Percentiles rank a stretch among this genome's conserved stretches.
These are phyloP conservation scores for Suillus tomentosus DNA, from an alignment of 768 basidiomycete species.

Conservation along the genomic window DNA sequence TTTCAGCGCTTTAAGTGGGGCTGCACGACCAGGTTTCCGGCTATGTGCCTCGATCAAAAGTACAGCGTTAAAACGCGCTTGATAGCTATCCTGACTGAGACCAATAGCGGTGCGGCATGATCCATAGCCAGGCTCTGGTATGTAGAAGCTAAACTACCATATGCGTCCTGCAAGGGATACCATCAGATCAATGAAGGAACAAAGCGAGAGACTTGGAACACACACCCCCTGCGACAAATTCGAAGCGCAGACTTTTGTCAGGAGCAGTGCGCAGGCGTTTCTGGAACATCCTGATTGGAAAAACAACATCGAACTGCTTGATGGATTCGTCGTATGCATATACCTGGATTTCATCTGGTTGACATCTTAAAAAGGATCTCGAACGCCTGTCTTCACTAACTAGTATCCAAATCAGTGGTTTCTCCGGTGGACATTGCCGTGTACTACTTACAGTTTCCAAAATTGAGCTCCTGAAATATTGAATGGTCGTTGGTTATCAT, in stretches of 20 bases:
- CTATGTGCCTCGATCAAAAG: neutral
- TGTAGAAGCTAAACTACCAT: neutral
- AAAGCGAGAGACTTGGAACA: neutral
- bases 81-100: neutral
- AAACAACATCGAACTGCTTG: neutral
- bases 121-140: too few species aligned
- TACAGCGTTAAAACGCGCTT: neutral
- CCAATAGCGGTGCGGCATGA: neutral
- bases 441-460: too few species aligned
- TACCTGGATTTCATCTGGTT: neutral
- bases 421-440: too few species aligned
- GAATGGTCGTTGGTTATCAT: too few species aligned
- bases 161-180: neutral
- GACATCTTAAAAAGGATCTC: neutral
- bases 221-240: slow-evolving; percentile 24
- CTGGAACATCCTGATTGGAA: neutral
- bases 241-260: too few species aligned
- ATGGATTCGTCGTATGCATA: neutral
- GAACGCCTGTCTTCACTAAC: neutral
- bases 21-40: neutral
- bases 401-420: too few species aligned
- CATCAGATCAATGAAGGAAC: neutral
- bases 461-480: neutral
- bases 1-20: neutral
- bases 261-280: neutral